phyloP scores from a whole-genome alignment of 2,329 filamentous ascomycete genomes.

The Stemphylium vesicarium region DNA sequence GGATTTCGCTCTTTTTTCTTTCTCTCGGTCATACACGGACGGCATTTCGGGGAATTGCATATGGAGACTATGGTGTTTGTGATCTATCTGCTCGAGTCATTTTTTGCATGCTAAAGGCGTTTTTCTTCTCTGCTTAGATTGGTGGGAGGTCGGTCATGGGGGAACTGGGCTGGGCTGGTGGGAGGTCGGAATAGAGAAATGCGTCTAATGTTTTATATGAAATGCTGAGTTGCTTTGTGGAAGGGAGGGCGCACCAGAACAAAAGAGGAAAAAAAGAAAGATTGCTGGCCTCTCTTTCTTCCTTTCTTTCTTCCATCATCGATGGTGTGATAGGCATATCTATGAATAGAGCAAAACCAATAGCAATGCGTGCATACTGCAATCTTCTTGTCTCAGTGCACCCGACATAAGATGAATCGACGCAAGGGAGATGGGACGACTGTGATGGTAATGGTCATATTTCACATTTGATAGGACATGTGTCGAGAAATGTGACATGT shows the following conservation, averaged over 20 bases:
- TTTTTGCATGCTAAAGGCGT: conserved; percentile 7
- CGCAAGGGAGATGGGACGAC: too few species aligned
- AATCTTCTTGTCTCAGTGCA: too few species aligned
- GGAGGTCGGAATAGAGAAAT: neutral
- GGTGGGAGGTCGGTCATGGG: neutral
- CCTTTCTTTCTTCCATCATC: too few species aligned
- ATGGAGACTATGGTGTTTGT: conserved; percentile 5
- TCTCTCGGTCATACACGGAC: neutral
- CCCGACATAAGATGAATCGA: too few species aligned
- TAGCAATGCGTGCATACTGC: too few species aligned
- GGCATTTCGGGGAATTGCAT: conserved; percentile 10
- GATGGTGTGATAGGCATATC: too few species aligned
- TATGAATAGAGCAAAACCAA: too few species aligned
- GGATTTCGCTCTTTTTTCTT: conserved; percentile 15
- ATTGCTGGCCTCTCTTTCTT: neutral
- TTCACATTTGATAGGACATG: too few species aligned
- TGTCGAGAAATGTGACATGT: too few species aligned
- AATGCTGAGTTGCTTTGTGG: neutral
- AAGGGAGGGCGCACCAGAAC: too few species aligned
- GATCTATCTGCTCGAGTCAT: neutral
- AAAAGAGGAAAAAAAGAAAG: neutral
- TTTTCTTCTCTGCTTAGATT: neutral
- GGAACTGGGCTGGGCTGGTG: neutral
- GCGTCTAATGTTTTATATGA: conserved; percentile 1
- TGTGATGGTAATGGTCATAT: too few species aligned